These are phyloP conservation scores for Agaricales sp. DNA, from an alignment of 1,284 basidiomycete species.

Conservation along the genomic window DNA sequence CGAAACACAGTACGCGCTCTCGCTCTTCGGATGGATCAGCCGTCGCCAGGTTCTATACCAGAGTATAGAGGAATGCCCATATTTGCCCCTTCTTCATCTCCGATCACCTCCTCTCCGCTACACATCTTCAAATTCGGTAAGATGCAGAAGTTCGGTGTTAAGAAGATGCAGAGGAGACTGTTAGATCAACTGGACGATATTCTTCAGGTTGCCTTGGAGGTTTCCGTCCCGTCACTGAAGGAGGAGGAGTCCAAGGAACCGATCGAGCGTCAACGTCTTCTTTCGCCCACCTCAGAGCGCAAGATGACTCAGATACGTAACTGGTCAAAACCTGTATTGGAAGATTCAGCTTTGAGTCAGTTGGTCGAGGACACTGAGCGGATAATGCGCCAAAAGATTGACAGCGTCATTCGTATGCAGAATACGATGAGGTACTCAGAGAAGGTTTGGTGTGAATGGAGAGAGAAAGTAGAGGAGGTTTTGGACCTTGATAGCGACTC, in stretches of 20 bases:
- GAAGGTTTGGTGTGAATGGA: conserved; percentile 96
- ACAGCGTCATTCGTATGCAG: conserved; percentile 92
- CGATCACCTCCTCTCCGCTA: conserved; percentile 57
- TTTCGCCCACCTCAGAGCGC: conserved; percentile 80
- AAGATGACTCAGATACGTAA: conserved; percentile 73
- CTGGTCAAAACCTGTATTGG: conserved; percentile 79
- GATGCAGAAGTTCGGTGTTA: conserved; percentile 71
- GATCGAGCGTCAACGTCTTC: conserved; percentile 84
- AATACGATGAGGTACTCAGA: conserved; percentile 97
- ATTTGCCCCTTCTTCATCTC: conserved; percentile 58
- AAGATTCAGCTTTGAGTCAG: conserved; percentile 77
- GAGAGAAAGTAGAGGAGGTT: conserved; percentile 71
- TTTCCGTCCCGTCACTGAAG: conserved; percentile 83
- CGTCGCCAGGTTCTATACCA: conserved; percentile 47
- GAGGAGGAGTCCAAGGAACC: conserved; percentile 88
- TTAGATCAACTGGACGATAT: conserved; percentile 84
- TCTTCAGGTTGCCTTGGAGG: conserved; percentile 68
- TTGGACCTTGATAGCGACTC: conserved; percentile 51
- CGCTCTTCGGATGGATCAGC: conserved; percentile 48
- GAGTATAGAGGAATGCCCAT: conserved; percentile 89
- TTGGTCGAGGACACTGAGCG: conserved; percentile 82
- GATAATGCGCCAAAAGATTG: conserved; percentile 88
- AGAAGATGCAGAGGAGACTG: conserved; percentile 72
- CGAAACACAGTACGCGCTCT: conserved; percentile 76
- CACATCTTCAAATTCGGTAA: conserved; percentile 63